These are phyloP conservation scores for Pythium aquatile DNA, from an alignment of 352 stramenopile genomes.

Conservation along the genomic window DNA sequence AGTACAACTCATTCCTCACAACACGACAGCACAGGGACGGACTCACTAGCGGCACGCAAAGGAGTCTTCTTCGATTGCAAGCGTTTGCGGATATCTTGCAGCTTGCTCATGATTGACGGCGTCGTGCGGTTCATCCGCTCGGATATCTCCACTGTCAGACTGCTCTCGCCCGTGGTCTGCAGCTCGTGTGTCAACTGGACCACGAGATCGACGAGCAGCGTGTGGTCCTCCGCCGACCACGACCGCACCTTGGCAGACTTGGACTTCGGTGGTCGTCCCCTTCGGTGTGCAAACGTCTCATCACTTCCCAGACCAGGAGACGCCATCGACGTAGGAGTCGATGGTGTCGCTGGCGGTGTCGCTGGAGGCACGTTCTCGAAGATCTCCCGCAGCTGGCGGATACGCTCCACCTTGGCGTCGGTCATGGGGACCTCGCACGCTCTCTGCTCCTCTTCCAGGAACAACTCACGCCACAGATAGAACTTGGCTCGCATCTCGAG, in stretches of 20 bases:
- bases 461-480: conserved; percentile 66
- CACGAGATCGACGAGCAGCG: conserved; percentile 52
- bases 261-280: not conserved
- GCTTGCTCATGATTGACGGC: conserved; percentile 53
- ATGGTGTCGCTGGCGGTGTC: conserved; percentile 17
- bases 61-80: conserved; percentile 42
- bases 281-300: not conserved
- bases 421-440: conserved; percentile 25
- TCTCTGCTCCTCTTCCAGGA: conserved; percentile 50
- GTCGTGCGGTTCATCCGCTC: conserved; percentile 44
- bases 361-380: conserved; percentile 47
- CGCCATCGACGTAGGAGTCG: not conserved
- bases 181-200: conserved; percentile 63
- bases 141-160: conserved; percentile 19
- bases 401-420: conserved; percentile 20
- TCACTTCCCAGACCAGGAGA: not conserved
- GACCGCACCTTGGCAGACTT: conserved; percentile 32
- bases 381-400: conserved; percentile 44
- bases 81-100: conserved; percentile 52
- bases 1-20: not conserved
- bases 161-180: conserved; percentile 45
- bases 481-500: conserved; percentile 69
- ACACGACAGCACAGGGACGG: not conserved
- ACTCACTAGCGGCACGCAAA: conserved; percentile 49
- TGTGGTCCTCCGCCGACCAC: conserved; percentile 59